Percentiles rank a stretch among this genome's conserved stretches.
Evolutionary conservation across 306 rosid species (phyloP).

Genomic region (Vigna mungo): DNA sequence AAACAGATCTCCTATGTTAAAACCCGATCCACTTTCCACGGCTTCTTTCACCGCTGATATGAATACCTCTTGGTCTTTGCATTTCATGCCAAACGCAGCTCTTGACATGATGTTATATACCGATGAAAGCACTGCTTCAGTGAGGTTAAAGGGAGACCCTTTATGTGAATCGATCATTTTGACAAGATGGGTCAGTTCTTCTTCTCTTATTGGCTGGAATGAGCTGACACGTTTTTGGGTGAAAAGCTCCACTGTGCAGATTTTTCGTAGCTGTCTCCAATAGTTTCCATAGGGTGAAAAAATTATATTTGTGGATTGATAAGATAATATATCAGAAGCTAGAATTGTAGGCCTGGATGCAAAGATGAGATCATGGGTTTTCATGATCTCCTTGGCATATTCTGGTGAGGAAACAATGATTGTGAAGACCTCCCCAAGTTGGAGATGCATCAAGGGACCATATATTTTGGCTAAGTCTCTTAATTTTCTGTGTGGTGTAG

Average conservation of each 20-base stretch:
- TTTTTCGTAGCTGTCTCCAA: slow-evolving; percentile 23
- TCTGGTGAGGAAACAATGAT: background rate
- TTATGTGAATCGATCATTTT: slow-evolving; percentile 10
- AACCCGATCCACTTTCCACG: slow-evolving; percentile 13
- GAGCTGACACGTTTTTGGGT: slow-evolving; percentile 40
- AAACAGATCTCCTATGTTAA: slow-evolving; percentile 44
- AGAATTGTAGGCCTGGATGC: slow-evolving; percentile 1
- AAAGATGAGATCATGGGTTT: slow-evolving; percentile 1
- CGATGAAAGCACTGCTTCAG: slow-evolving; percentile 3
- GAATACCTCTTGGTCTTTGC: slow-evolving; percentile 41
- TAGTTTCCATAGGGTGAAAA: background rate
- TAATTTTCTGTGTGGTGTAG: slow-evolving; percentile 31
- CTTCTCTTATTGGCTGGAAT: slow-evolving; percentile 45
- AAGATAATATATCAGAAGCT: background rate
- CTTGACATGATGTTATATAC: slow-evolving; percentile 6
- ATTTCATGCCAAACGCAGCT: slow-evolving; percentile 39
- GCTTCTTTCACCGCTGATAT: background rate
- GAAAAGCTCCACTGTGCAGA: slow-evolving; percentile 46
- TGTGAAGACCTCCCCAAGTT: slow-evolving; percentile 7
- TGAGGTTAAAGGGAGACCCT: slow-evolving; percentile 45
- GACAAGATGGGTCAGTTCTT: slow-evolving; percentile 36
- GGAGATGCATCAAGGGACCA: background rate
- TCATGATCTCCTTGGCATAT: slow-evolving; percentile 1
- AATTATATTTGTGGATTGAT: background rate
- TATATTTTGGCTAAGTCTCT: background rate